Evolutionary conservation across 2,329 filamentous ascomycete species (phyloP), one percentile per base, ranked within the genome.

Genomic region (Diaporthe eres): DNA sequence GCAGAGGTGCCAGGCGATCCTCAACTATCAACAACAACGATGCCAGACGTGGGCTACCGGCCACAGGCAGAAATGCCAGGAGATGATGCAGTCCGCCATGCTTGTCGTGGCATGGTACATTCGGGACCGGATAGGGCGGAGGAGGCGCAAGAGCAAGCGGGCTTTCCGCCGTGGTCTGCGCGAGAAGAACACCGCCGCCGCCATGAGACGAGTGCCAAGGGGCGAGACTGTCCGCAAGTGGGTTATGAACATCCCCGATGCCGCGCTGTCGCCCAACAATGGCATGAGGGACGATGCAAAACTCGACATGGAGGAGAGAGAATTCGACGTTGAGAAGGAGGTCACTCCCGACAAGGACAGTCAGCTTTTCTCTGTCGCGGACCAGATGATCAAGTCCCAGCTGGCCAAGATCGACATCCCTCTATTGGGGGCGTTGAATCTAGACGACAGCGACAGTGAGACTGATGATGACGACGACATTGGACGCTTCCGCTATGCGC

Each of bases 51-150:
- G 86, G 87, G 86, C 86, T 74, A 84, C 81, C 77, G 82, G 85
- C 79, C 86, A 88, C 79, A 84, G 85, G 57, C 85, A 87, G 78
- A 85, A 86, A 79, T 87, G 85, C 77, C 86, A 87, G 80, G 86
- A 88, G 77, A 86, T 86, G 83, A 87, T 85, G 82, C 86, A 87
- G 77, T 86, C 86, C 0, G 85, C 87, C 75, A 88, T 87, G 85
- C 80, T 88, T 31, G 85, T 88, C 5, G 86, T 88, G 44, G 87
- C 87, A 17, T 88, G 87, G 87, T 88, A 88, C 78, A 84, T 87
- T 58, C 84, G 87, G 58, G 87, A 88, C 78, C 85, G 86, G 44
- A 86, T 88, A 78, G 82, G 84, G 75, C 83, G 86, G 44, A 82
- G 86, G 39, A 83, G 86, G 58, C 82, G 82, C 78, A 81, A 84